phyloP scores from a whole-genome alignment of 805 yeast species.

The Teunomyces cretensis region DNA sequence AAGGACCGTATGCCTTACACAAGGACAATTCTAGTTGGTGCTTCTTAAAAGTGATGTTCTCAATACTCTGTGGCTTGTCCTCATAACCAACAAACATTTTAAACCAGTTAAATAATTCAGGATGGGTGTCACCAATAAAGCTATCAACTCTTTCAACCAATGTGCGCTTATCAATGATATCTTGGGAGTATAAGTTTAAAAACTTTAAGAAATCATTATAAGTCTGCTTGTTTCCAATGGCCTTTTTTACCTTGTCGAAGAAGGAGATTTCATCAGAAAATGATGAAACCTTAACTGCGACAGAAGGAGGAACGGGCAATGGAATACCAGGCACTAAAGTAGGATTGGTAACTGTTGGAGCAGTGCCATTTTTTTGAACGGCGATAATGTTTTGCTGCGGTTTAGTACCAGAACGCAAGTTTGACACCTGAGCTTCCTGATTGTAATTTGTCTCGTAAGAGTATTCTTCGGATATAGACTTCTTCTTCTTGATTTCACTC shows the following conservation, averaged over 20 bases:
- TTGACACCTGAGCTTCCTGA: slow-evolving; percentile 51
- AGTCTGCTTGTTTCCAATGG: slow-evolving; percentile 82
- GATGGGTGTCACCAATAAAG: slow-evolving; percentile 73
- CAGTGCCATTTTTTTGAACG: slow-evolving; percentile 29
- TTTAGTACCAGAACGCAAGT: slow-evolving; percentile 36
- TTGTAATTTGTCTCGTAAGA: slow-evolving; percentile 32
- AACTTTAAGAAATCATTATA: slow-evolving; percentile 92
- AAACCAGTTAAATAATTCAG: slow-evolving; percentile 87
- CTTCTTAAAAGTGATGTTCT: slow-evolving; percentile 82
- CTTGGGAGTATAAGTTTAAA: slow-evolving; percentile 84
- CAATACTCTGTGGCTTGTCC: slow-evolving; percentile 82
- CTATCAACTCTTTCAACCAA: slow-evolving; percentile 82
- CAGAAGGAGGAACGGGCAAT: slow-evolving; percentile 64
- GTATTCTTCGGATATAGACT: slow-evolving; percentile 28
- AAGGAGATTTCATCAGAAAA: slow-evolving; percentile 83
- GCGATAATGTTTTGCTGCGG: slow-evolving; percentile 2
- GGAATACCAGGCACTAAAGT: slow-evolving; percentile 83
- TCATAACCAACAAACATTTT: slow-evolving; percentile 87
- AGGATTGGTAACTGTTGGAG: slow-evolving; percentile 45
- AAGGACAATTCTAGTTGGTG: slow-evolving; percentile 86
- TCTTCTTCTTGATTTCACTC: slow-evolving; percentile 17
- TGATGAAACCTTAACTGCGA: slow-evolving; percentile 50
- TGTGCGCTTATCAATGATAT: slow-evolving; percentile 78
- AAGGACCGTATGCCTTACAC: slow-evolving; percentile 94
- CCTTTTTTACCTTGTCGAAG: slow-evolving; percentile 88